Evolutionary conservation across 2,329 filamentous ascomycete species (phyloP).

Genomic region (Penicillium sp.): DNA sequence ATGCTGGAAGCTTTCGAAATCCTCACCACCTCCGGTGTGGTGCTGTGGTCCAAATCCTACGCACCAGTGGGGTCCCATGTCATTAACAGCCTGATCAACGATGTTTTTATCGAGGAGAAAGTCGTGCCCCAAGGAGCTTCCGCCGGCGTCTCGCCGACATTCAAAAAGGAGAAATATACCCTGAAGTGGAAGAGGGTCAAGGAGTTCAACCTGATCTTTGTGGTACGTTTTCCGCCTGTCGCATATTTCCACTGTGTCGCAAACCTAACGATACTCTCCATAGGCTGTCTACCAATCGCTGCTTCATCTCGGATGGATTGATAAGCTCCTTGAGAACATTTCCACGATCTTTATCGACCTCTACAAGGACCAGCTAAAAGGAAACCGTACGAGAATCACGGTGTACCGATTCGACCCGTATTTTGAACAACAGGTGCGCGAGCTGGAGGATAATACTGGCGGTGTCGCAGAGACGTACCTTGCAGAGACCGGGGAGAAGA

Average conservation of each 20-base stretch:
- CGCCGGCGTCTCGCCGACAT: conserved; percentile 62
- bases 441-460: conserved; percentile 53
- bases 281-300: conserved; percentile 96
- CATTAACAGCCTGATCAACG: conserved; percentile 90
- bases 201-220: conserved; percentile 91
- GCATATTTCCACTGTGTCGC: conserved; percentile 6
- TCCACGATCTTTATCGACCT: conserved; percentile 85
- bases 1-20: conserved; percentile 99
- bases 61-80: conserved; percentile 72
- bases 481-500: conserved; percentile 41
- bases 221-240: conserved; percentile 53
- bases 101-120: conserved; percentile 97
- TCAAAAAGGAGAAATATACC: conserved; percentile 88
- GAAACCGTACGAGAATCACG: conserved; percentile 69
- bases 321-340: conserved; percentile 92
- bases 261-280: conserved; percentile 16
- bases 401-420: conserved; percentile 87
- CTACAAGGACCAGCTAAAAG: conserved; percentile 81
- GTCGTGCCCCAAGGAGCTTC: conserved; percentile 54
- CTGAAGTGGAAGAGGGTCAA: conserved; percentile 90
- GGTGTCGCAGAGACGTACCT: conserved; percentile 43
- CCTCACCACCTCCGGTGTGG: conserved; percentile 88
- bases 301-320: conserved; percentile 92
- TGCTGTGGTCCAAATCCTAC: conserved; percentile 90
- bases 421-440: conserved; percentile 85